These are phyloP conservation scores for Otatea glauca DNA, from an alignment of 176 grass and related monocot species.

Conservation along the genomic window DNA sequence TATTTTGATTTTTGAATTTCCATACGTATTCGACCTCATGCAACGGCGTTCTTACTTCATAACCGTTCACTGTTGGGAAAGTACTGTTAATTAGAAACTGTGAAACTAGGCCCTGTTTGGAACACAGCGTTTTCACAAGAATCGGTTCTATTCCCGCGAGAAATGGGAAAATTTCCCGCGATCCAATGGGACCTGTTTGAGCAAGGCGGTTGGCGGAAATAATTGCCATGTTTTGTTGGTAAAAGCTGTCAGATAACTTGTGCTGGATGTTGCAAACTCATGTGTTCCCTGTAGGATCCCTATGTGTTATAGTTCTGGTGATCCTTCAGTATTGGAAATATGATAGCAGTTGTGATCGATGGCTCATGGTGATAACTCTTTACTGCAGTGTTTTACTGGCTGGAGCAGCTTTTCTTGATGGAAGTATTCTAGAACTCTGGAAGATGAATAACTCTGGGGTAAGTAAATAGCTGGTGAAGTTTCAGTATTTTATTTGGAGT, in stretches of 20 bases:
- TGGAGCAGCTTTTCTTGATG: conserved; percentile 67
- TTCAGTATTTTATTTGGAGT: background rate
- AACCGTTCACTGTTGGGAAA: background rate
- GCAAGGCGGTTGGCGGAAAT: background rate
- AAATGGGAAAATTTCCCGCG: no score
- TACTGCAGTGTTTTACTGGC: conserved; percentile 58
- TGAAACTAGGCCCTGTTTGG: background rate
- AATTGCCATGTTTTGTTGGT: background rate
- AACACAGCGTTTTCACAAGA: no score
- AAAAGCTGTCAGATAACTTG: background rate
- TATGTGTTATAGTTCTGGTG: background rate
- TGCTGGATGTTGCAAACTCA: conserved; percentile 10
- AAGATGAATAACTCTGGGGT: conserved; percentile 72
- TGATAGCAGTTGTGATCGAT: background rate
- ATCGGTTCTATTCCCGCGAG: no score
- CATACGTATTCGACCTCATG: background rate
- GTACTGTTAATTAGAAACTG: background rate
- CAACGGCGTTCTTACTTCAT: background rate
- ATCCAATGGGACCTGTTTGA: background rate
- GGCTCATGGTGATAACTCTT: conserved; percentile 16
- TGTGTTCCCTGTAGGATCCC: background rate
- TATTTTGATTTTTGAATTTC: background rate
- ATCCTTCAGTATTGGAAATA: conserved; percentile 15
- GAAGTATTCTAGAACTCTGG: conserved; percentile 61
- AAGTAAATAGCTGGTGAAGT: conserved; percentile 18